Conservation (phyloP, 352 stramenopile species). For the Thalassiosira mediterranea region DNA sequence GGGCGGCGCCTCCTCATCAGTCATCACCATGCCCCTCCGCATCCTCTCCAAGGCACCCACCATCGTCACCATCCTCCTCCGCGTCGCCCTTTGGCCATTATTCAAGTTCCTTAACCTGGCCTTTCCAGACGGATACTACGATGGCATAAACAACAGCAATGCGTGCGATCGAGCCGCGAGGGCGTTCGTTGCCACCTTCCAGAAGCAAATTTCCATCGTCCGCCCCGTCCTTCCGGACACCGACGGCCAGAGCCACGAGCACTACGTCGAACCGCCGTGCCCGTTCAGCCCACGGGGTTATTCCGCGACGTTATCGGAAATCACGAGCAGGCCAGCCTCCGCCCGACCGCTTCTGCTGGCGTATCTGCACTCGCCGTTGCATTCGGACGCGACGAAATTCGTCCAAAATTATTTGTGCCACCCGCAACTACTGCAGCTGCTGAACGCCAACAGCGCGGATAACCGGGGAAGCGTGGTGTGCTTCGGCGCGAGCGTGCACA, state of each 20-base stretch:
- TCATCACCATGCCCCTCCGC: slow-evolving; percentile 7
- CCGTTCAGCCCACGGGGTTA: slow-evolving; percentile 52
- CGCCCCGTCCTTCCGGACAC: slow-evolving; percentile 14
- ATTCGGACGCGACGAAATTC: slow-evolving; percentile 57
- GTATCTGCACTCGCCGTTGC: slow-evolving; percentile 78
- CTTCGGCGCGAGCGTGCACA: slow-evolving; percentile 76
- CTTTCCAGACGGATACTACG: slow-evolving; percentile 60
- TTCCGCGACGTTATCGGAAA: slow-evolving; percentile 15
- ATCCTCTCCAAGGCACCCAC: slow-evolving; percentile 16
- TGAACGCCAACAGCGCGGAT: slow-evolving; percentile 47
- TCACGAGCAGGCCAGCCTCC: slow-evolving; percentile 9
- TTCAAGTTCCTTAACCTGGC: slow-evolving; percentile 43
- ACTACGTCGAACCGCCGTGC: slow-evolving; percentile 52
- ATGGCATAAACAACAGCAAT: slow-evolving; percentile 57
- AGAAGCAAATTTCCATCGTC: slow-evolving; percentile 26
- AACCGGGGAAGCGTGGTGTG: slow-evolving; percentile 39
- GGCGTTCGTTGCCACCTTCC: slow-evolving; percentile 62
- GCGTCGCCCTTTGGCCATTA: slow-evolving; percentile 51
- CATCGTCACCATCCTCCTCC: slow-evolving; percentile 38
- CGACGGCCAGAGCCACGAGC: slow-evolving; percentile 13
- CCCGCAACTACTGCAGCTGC: slow-evolving; percentile 52
- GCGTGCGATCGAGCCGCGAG: slow-evolving; percentile 61
- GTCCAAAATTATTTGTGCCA: slow-evolving; percentile 61
- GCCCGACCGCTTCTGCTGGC: slow-evolving; percentile 65
- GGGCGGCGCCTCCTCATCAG: not conserved